Percentiles rank a stretch among this genome's conserved stretches.
Conservation (phyloP, 202 grass and related monocot genomes). For the Carex arenaria region DNA sequence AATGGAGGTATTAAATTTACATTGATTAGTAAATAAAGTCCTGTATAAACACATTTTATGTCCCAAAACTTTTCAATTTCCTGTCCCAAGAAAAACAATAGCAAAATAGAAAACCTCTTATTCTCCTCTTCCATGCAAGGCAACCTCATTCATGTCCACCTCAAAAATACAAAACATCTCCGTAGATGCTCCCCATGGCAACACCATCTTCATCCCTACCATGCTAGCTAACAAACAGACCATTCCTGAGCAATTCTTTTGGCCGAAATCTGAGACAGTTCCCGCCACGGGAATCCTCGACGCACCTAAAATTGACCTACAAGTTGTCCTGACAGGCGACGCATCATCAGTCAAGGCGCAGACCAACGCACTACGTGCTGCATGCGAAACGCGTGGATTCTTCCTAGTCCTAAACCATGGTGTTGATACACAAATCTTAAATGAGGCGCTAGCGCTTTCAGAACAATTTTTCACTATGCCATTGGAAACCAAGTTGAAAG, state of each 20-base stretch:
- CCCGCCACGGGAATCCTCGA: not conserved
- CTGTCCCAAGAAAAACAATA: not conserved
- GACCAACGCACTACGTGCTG: not conserved
- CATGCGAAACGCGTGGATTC: conserved; percentile 32
- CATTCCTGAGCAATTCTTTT: conserved; percentile 6
- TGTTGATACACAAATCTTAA: not conserved
- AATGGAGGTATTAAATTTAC: not conserved
- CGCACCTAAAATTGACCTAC: not conserved
- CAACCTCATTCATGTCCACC: not conserved
- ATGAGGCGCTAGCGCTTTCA: not conserved
- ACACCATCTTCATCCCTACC: conserved; percentile 12
- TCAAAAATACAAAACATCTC: not conserved
- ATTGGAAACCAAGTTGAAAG: conserved; percentile 11
- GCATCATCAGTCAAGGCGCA: not conserved
- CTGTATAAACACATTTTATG: not conserved
- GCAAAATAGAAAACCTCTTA: not conserved
- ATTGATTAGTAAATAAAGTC: not conserved
- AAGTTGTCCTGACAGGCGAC: not conserved
- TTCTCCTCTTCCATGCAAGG: not conserved
- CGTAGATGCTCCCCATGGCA: not conserved
- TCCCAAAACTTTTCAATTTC: not conserved
- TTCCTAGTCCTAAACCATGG: conserved; percentile 39
- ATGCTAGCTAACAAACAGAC: not conserved
- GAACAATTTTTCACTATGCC: conserved; percentile 27
- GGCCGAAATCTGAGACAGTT: not conserved